phyloP scores from a whole-genome alignment of 495 filamentous ascomycete genomes.

The Oidiodendron maius region DNA sequence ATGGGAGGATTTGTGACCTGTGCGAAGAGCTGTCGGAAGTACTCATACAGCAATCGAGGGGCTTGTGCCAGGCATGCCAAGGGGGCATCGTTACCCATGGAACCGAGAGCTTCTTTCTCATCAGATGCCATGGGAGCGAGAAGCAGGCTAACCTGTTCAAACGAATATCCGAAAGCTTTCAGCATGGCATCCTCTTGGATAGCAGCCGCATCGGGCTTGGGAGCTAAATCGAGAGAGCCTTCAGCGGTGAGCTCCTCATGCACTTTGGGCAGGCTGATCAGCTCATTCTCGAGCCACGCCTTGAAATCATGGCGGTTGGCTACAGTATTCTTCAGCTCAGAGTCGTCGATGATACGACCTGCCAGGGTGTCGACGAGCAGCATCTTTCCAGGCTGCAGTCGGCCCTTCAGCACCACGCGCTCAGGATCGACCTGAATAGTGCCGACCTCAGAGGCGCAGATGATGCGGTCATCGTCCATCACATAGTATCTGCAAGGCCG shows the following conservation, averaged over 20 bases:
- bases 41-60: constrained; percentile 90
- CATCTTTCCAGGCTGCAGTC: constrained; percentile 95
- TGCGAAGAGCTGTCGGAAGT: constrained; percentile 97
- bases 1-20: constrained; percentile 99
- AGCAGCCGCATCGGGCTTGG: constrained; percentile 61
- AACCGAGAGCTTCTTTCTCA: constrained; percentile 98
- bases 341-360: constrained; percentile 92
- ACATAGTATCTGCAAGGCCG: constrained; percentile 98
- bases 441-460: constrained; percentile 97
- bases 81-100: constrained; percentile 98
- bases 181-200: constrained; percentile 84
- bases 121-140: constrained; percentile 97
- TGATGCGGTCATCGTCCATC: constrained; percentile 95
- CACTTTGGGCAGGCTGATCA: constrained; percentile 77
- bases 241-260: constrained; percentile 45
- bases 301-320: constrained; percentile 80
- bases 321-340: constrained; percentile 88
- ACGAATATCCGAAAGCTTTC: constrained; percentile 89
- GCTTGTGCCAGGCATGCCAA: constrained; percentile 86
- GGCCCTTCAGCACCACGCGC: constrained; percentile 87
- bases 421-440: constrained; percentile 91
- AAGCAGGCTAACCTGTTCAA: constrained; percentile 92
- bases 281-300: constrained; percentile 80
- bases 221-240: constrained; percentile 47
- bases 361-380: constrained; percentile 93